Conservation (phyloP, 192 early-diverging fungal genomes). For the Linnemannia zychae region DNA sequence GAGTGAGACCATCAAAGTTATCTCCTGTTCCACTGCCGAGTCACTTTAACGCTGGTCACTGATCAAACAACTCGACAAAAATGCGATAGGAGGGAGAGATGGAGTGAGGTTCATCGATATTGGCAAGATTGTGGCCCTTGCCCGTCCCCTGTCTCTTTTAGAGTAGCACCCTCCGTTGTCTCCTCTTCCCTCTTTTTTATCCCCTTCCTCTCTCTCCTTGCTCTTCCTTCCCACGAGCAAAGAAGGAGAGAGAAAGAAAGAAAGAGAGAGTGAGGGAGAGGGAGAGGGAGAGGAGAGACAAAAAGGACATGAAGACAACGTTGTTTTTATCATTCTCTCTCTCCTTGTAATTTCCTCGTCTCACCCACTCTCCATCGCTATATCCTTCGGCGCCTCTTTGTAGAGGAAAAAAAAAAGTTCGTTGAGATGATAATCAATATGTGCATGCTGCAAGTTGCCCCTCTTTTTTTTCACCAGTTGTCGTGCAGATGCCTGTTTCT, state of each 20-base stretch:
- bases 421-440: background rate
- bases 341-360: background rate
- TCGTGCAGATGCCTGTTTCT: background rate
- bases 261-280: background rate
- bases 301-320: background rate
- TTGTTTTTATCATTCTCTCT: slow-evolving; percentile 10
- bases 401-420: background rate
- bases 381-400: no score
- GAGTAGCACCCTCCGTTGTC: background rate
- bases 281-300: background rate
- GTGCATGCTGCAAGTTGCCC: background rate
- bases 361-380: background rate
- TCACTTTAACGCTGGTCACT: background rate
- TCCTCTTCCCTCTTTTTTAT: background rate
- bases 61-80: background rate
- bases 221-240: background rate
- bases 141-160: background rate
- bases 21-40: background rate
- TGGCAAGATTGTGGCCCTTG: background rate
- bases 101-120: background rate
- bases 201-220: background rate
- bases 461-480: slow-evolving; percentile 1
- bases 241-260: background rate
- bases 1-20: slow-evolving; percentile 32
- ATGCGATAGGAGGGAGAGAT: background rate